These are phyloP conservation scores for Mycena alexandri DNA, from an alignment of 768 basidiomycete species.

Conservation along the genomic window DNA sequence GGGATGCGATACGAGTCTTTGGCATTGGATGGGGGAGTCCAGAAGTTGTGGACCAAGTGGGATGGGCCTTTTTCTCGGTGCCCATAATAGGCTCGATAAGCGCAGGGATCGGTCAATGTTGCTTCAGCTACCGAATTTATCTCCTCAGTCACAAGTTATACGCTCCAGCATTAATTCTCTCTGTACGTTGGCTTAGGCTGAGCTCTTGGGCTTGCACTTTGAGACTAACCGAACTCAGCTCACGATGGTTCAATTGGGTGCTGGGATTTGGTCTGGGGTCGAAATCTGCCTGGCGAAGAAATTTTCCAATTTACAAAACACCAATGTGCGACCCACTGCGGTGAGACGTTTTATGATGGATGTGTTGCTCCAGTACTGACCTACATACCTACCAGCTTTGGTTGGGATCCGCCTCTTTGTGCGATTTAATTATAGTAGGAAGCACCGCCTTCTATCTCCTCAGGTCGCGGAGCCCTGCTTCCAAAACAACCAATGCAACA, in stretches of 20 bases:
- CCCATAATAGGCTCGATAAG: constrained; percentile 39
- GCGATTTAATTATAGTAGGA: constrained; percentile 24
- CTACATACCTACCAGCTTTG: constrained; percentile 13
- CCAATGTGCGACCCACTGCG: not conserved
- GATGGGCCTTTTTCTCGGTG: constrained; percentile 38
- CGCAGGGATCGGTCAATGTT: constrained; percentile 39
- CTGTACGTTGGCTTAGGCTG: not conserved
- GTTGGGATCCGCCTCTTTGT: constrained; percentile 20
- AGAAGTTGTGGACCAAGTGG: constrained; percentile 32
- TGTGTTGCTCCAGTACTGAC: not conserved
- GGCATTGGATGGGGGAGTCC: constrained; percentile 38
- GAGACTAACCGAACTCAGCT: not conserved
- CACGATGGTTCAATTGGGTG: constrained; percentile 2
- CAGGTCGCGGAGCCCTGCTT: not conserved
- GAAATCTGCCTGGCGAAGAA: constrained; percentile 3
- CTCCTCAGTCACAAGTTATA: constrained; percentile 7
- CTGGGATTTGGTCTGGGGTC: constrained; percentile 17
- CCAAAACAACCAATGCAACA: constrained; percentile 4
- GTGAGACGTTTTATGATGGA: not conserved
- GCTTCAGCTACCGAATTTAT: constrained; percentile 41
- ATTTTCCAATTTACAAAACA: constrained; percentile 12
- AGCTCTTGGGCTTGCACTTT: not conserved
- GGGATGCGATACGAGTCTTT: constrained; percentile 13
- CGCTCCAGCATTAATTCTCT: not conserved
- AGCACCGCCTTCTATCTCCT: constrained; percentile 14